A percentile compares a stretch with the other conserved stretches of the same genome.
Evolutionary conservation across 192 early-diverging fungal genomes (phyloP).

Genomic region (Chytriomyces sp.): DNA sequence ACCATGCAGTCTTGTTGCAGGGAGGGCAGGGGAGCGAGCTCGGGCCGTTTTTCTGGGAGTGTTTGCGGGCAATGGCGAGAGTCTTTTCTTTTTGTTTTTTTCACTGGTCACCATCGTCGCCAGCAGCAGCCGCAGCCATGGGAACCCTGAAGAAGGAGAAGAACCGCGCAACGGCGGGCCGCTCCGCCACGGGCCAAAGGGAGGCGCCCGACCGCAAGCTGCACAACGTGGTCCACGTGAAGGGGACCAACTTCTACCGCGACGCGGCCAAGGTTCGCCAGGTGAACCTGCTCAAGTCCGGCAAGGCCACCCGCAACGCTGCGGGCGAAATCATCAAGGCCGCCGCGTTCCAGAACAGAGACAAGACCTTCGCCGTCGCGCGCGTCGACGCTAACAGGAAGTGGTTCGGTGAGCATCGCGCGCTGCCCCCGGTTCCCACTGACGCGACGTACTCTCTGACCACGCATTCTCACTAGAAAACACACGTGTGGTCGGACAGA

Average conservation of each 20-base stretch:
- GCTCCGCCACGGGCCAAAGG: conserved; percentile 17
- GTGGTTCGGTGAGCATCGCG: conserved; percentile 80
- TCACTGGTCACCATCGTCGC: neutral
- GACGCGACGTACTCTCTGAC: no score
- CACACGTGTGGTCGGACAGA: conserved; percentile 94
- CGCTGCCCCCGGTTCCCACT: neutral
- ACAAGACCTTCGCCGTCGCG: conserved; percentile 68
- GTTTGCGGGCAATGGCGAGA: neutral
- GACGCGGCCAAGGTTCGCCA: conserved; percentile 93
- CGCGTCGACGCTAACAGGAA: conserved; percentile 92
- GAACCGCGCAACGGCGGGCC: conserved; percentile 30
- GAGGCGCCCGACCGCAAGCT: conserved; percentile 22
- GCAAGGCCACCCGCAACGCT: conserved; percentile 77
- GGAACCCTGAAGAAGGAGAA: conserved; percentile 50
- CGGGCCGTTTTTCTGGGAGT: no score
- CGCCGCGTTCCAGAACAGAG: conserved; percentile 81
- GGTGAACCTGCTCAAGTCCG: conserved; percentile 92
- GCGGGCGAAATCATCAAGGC: conserved; percentile 91
- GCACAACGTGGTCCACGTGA: conserved; percentile 62
- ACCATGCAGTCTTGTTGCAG: no score
- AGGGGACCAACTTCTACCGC: conserved; percentile 99
- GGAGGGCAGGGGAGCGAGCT: no score
- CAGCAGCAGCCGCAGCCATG: no score
- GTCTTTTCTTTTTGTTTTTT: conserved; percentile 39
- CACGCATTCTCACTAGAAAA: conserved; percentile 63